Evolutionary conservation across 192 early-diverging fungal species (phyloP).

Genomic region (Coemansia sp.): DNA sequence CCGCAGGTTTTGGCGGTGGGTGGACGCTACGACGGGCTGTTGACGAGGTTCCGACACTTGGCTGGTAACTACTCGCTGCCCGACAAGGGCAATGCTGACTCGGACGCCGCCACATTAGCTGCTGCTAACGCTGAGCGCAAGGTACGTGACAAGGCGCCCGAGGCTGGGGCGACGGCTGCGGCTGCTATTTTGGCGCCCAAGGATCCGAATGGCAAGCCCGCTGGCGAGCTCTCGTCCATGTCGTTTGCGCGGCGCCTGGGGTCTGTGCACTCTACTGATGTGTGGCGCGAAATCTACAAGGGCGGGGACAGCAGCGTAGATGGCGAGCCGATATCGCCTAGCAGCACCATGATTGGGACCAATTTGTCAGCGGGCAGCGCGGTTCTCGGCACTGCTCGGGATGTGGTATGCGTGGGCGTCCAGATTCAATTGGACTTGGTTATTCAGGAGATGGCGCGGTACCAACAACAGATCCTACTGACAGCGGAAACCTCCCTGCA

Average conservation of each 20-base stretch:
- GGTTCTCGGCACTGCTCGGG: slow-evolving; percentile 34
- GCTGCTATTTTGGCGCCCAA: not conserved
- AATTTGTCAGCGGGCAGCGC: slow-evolving; percentile 41
- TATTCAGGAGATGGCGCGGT: slow-evolving; percentile 60
- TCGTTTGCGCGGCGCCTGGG: slow-evolving; percentile 35
- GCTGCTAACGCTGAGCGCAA: slow-evolving; percentile 3
- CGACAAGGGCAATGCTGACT: not conserved
- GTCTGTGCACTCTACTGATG: slow-evolving; percentile 34
- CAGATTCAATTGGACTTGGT: slow-evolving; percentile 79
- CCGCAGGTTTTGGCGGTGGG: slow-evolving; percentile 67
- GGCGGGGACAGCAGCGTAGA: not conserved
- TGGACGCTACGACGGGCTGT: slow-evolving; percentile 67
- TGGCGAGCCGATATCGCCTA: not conserved
- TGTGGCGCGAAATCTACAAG: slow-evolving; percentile 46
- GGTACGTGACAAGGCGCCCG: slow-evolving; percentile 11
- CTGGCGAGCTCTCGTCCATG: slow-evolving; percentile 9
- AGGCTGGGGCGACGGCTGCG: not conserved
- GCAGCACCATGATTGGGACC: slow-evolving; percentile 28
- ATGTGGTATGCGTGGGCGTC: slow-evolving; percentile 70
- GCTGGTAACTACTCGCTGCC: slow-evolving; percentile 23
- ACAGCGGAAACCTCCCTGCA: slow-evolving; percentile 9
- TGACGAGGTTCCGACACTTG: slow-evolving; percentile 56
- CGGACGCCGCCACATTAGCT: not conserved
- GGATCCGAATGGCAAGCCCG: not conserved
- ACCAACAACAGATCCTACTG: slow-evolving; percentile 51